These are phyloP conservation scores for Leccinellum albellum DNA, from an alignment of 768 basidiomycete species.

Conservation along the genomic window DNA sequence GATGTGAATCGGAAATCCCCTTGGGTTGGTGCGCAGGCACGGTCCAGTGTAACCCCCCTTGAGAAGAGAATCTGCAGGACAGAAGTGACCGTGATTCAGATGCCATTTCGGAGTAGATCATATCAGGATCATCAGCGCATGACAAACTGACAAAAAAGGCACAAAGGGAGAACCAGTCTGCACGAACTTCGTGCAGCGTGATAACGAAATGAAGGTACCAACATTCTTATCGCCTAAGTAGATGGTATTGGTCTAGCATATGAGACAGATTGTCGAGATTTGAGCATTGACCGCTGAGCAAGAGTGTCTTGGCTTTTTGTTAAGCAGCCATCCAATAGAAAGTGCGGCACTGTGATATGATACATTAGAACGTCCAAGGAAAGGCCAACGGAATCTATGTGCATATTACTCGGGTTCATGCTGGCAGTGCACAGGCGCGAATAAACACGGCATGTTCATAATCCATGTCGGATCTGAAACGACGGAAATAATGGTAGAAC, in stretches of 20 bases:
- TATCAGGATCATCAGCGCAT: neutral
- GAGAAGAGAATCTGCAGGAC: neutral
- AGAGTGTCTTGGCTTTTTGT: neutral
- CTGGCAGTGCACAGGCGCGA: neutral
- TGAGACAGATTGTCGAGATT: neutral
- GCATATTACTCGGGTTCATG: neutral
- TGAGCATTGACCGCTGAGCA: neutral
- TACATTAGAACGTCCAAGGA: neutral
- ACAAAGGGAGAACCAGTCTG: neutral
- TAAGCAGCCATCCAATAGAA: neutral
- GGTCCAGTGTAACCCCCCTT: neutral
- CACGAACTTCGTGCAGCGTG: neutral
- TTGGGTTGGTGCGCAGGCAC: constrained; percentile 1
- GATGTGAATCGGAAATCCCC: constrained; percentile 1
- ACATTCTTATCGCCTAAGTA: neutral
- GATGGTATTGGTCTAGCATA: neutral
- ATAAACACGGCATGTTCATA: neutral
- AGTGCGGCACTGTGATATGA: neutral
- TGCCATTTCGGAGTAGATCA: constrained; percentile 10
- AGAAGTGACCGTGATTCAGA: neutral
- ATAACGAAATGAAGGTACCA: neutral
- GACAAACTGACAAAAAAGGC: constrained; percentile 10
- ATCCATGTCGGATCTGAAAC: neutral
- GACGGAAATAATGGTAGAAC: neutral
- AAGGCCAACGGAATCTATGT: neutral